Base-by-base conservation (phyloP, 2,329 filamentous ascomycete species). In the Diaporthe aspalathi region DNA sequence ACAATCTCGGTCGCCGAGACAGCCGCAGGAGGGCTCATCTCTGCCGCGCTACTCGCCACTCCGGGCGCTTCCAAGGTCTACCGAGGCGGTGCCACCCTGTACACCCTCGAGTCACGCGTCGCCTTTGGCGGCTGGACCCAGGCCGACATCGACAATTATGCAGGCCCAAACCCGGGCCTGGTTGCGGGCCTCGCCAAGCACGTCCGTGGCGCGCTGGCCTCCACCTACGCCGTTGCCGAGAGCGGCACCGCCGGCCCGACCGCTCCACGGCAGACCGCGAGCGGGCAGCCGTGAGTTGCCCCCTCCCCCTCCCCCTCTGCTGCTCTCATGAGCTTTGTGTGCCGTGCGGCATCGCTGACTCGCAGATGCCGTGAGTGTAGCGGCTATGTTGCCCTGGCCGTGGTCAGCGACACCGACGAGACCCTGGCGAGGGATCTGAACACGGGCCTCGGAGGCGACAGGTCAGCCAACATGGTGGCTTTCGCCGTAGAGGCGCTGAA, bases 231-330 rank as follows among this genome's bases (percentile, higher is more conserved):
- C 11, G 76, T 91, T 9, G 83, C 83, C 68, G 89, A 91, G 81
- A 88, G 85, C 67, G 90, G 90, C 1, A 91, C 89, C 2, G 90
- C 89, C n/a, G 90, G 90, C 0, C 90, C 90, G 11, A 90, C 87
- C 0, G 88, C 69, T 8, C 14, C 87, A 16, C 89, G 89, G 0
- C 80, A 79, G 35, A 87, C 85, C 54, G 82, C 80, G 73, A 91
- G 91, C 77, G 79, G 89, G 49, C 87, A 83, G 45, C 89, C 89
- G 81, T 87, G 22, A 67, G 71, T 72, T 20, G 9, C 12, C 12
- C 9, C 2, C 12, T 38, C 9, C 2, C 12, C 9, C 20, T 60
- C 24, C 12, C 9, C 20, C 50, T 17, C 43, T 35, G 47, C 40
- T 27, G n/a, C n/a, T 20, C n/a, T 20, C 9, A 22, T 12, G 43